phyloP scores from a whole-genome alignment of 2,329 filamentous ascomycete genomes.

The Hypoxylon rubiginosum region DNA sequence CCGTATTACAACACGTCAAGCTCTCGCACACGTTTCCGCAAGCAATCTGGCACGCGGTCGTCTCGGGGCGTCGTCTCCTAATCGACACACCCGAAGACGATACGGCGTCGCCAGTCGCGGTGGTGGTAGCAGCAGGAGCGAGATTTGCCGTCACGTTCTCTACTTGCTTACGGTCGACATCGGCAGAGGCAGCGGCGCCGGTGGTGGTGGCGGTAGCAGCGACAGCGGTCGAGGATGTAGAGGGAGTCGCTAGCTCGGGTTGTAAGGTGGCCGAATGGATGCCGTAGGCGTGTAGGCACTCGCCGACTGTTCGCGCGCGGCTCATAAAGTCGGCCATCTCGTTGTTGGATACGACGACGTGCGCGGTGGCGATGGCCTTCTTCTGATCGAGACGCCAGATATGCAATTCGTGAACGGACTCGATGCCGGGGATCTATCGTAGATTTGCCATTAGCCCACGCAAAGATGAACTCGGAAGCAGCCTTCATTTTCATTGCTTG shows the following conservation, averaged over 20 bases:
- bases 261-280: constrained; percentile 80
- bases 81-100: constrained; percentile 44
- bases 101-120: constrained; percentile 3
- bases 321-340: constrained; percentile 70
- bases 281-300: constrained; percentile 80
- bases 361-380: constrained; percentile 77
- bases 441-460: background rate
- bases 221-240: constrained; percentile 7
- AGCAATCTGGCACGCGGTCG: constrained; percentile 48
- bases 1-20: constrained; percentile 49
- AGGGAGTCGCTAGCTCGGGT: constrained; percentile 63
- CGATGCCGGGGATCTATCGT: constrained; percentile 72
- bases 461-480: background rate
- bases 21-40: constrained; percentile 51
- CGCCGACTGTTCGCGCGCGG: constrained; percentile 71
- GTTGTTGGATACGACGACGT: constrained; percentile 72
- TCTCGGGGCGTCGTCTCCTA: constrained; percentile 49
- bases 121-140: constrained; percentile 4
- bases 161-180: constrained; percentile 6
- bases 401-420: constrained; percentile 78
- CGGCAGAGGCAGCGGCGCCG: background rate
- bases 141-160: constrained; percentile 12
- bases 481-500: background rate
- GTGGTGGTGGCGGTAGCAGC: no score
- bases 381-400: constrained; percentile 80